Evolutionary conservation across 306 rosid genomes (phyloP), one percentile per base, ranked within the genome.

Genomic region (barrel medic (Medicago truncatula)): DNA sequence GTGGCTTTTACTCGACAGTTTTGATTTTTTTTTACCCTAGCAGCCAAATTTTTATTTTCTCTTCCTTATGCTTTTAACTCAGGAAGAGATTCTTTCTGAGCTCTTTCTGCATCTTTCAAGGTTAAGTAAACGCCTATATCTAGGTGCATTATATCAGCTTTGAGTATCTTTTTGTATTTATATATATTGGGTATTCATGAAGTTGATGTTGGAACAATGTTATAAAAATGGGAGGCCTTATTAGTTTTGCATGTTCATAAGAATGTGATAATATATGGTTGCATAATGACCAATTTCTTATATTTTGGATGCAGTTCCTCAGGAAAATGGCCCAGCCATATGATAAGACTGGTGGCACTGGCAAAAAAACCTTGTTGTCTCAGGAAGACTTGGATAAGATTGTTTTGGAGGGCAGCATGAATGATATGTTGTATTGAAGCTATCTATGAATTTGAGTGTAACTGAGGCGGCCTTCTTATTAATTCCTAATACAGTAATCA

Each of bases 261-360:
- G 31, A 18, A 64, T 70, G 13, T 28, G 49, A 58, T 75, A 65
- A 18, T 25, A 9, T 16, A 20, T 70, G 79, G 60, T 49, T 79
- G 56, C 21, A 34, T 69, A 58, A 11, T 10, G 46, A 50, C 54
- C 15, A 28, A 47, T 43, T 11, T 71, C 28, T 75, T 53, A 54
- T 70, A 52, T 74, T 23, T 80, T 80, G 67, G 53, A 36, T 74
- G 83, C 97, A 94, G 96, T 92, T 92, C 72, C 96, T 94, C 21
- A 86, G 93, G 87, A 94, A 92, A 82, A 94, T 94, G 97, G 97
- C 98, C 20, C 96, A 91, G 58, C 96, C 97, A 25, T 90, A 94
- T 78, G 98, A 94, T 20, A 94, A 87, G 86, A 88, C 90, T 8
- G 98, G 97, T 8, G 78, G 88, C 74, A 78, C 83, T 2, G 89